These are phyloP conservation scores for Dryas integrifolia DNA, from an alignment of 331 rosid genomes.

Conservation along the genomic window DNA sequence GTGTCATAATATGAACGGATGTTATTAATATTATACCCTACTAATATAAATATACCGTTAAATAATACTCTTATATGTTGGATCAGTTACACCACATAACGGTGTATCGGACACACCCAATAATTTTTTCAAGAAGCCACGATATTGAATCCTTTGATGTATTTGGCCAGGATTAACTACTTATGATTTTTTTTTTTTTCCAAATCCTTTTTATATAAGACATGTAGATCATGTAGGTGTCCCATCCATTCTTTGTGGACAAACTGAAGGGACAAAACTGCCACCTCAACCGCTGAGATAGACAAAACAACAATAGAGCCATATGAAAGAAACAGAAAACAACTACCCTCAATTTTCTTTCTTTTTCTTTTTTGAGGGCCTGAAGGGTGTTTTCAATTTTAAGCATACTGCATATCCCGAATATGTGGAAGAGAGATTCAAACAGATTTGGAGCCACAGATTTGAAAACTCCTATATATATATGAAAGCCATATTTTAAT, in stretches of 20 bases:
- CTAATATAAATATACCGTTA: too few relatives aligned
- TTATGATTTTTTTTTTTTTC: background rate
- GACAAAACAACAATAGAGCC: conserved; percentile 46
- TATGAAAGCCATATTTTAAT: conserved; percentile 16
- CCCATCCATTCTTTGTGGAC: conserved; percentile 37
- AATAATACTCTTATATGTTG: too few relatives aligned
- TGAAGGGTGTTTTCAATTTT: background rate
- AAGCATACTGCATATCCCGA: background rate
- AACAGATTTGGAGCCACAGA: conserved; percentile 11
- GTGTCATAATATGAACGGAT: too few relatives aligned
- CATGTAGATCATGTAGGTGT: conserved; percentile 38
- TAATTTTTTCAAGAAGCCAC: background rate
- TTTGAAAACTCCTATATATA: conserved; percentile 18
- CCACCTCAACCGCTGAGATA: conserved; percentile 54
- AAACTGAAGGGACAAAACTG: conserved; percentile 34
- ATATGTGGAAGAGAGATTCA: conserved; percentile 1
- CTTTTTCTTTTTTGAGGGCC: too few relatives aligned
- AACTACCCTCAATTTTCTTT: background rate
- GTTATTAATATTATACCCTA: too few relatives aligned
- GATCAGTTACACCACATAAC: too few relatives aligned
- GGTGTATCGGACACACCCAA: too few relatives aligned
- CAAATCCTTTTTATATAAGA: background rate
- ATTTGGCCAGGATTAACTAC: background rate
- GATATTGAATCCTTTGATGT: conserved; percentile 1
- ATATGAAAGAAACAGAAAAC: background rate